These are phyloP conservation scores for Colletotrichum tropicicola DNA, from an alignment of 2,329 filamentous ascomycete genomes.

Conservation along the genomic window DNA sequence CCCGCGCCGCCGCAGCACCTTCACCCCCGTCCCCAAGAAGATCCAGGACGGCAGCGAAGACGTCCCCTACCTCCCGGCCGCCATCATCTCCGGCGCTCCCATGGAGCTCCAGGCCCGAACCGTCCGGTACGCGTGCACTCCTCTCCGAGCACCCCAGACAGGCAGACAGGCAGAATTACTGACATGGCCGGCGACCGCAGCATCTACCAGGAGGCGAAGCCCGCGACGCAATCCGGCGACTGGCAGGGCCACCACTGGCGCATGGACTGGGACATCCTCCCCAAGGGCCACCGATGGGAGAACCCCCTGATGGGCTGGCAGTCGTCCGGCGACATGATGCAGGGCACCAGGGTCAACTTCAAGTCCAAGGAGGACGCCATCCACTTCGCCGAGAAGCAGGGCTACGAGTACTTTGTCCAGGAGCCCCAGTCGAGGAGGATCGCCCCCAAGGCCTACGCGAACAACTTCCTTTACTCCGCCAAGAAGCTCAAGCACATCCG, in stretches of 20 bases:
- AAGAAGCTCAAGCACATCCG: conserved; percentile 89
- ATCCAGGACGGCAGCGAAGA: conserved; percentile 93
- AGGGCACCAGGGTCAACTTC: conserved; percentile 92
- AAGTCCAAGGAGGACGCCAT: conserved; percentile 95
- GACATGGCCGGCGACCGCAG: conserved; percentile 57
- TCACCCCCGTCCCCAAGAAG: conserved; percentile 88
- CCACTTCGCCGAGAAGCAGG: conserved; percentile 95
- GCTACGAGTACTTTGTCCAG: conserved; percentile 98
- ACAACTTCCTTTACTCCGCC: conserved; percentile 89
- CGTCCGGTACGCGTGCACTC: conserved; percentile 74
- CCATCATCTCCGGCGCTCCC: conserved; percentile 89
- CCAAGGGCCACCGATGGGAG: conserved; percentile 96
- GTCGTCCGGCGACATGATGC: conserved; percentile 93
- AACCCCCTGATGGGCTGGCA: conserved; percentile 99
- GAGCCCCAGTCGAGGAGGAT: conserved; percentile 92
- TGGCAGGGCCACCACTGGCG: conserved; percentile 90
- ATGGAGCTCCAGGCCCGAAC: conserved; percentile 92
- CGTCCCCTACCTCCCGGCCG: conserved; percentile 77
- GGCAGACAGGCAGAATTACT: neutral
- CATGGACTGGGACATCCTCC: conserved; percentile 97
- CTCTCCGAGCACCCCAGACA: neutral
- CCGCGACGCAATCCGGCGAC: conserved; percentile 94
- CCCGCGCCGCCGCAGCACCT: conserved; percentile 66
- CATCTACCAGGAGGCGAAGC: conserved; percentile 91
- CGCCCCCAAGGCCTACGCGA: conserved; percentile 92